Evolutionary conservation across 1,284 basidiomycete genomes (phyloP).

Genomic region (Caloboletus firmus): DNA sequence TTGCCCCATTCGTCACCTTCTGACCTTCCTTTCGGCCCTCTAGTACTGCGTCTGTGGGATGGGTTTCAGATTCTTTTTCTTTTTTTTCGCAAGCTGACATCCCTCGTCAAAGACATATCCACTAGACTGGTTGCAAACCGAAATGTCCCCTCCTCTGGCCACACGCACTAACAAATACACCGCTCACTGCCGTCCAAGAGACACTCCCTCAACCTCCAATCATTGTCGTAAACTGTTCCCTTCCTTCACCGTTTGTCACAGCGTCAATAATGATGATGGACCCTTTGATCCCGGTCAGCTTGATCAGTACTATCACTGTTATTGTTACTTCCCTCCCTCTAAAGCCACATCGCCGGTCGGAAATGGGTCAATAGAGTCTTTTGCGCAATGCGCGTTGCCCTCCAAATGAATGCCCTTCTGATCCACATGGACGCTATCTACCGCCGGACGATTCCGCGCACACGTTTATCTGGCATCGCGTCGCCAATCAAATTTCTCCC

Average conservation of each 20-base stretch:
- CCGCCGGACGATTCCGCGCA: slow-evolving; percentile 4
- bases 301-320: neutral
- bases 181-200: slow-evolving; percentile 3
- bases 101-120: neutral
- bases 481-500: slow-evolving; percentile 2
- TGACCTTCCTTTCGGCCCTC: neutral
- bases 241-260: slow-evolving; percentile 17
- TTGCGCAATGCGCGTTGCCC: neutral
- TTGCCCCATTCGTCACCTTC: slow-evolving; percentile 13
- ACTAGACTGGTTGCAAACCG: neutral
- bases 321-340: slow-evolving; percentile 5
- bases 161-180: too few relatives aligned
- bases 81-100: neutral
- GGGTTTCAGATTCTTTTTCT: slow-evolving; percentile 14
- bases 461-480: neutral
- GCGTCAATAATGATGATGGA: slow-evolving; percentile 6
- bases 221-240: slow-evolving; percentile 23
- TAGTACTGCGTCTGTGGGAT: slow-evolving; percentile 1
- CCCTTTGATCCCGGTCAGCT: slow-evolving; percentile 5
- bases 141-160: neutral
- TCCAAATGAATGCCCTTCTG: neutral
- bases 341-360: slow-evolving; percentile 18
- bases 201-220: slow-evolving; percentile 17
- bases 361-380: neutral
- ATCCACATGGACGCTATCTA: slow-evolving; percentile 10